These are phyloP conservation scores for Erigeron philadelphicus DNA, from an alignment of 140 eudicot genomes.

Conservation along the genomic window DNA sequence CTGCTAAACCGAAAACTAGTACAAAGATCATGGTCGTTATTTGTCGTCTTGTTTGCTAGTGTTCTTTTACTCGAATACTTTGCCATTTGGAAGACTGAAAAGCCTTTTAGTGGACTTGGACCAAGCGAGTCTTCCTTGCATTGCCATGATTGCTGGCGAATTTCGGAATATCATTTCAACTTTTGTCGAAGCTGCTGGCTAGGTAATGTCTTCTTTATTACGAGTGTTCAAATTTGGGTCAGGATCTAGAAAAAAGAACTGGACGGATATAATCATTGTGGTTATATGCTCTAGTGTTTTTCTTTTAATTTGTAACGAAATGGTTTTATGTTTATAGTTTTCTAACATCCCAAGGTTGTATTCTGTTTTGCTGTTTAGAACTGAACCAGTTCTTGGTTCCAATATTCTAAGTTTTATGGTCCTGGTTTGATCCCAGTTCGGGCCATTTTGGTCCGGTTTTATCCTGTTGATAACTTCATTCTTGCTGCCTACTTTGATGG, in stretches of 20 bases:
- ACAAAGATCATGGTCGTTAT: conserved; percentile 71
- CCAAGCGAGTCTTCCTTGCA: conserved; percentile 36
- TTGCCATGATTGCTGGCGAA: conserved; percentile 95
- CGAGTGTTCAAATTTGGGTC: no score
- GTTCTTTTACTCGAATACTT: conserved; percentile 75
- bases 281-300: not conserved
- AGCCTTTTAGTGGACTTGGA: conserved; percentile 32
- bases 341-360: not conserved
- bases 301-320: not conserved
- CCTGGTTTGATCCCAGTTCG: not conserved
- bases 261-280: not conserved
- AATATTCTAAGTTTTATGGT: not conserved
- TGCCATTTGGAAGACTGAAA: conserved; percentile 63
- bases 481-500: no score
- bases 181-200: conserved; percentile 82
- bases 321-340: not conserved
- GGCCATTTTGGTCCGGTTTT: not conserved
- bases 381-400: not conserved
- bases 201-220: conserved; percentile 47
- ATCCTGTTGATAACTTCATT: not conserved
- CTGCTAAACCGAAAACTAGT: conserved; percentile 61
- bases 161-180: conserved; percentile 47
- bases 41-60: conserved; percentile 76
- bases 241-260: not conserved
- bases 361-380: not conserved